A percentile compares a stretch with the other conserved stretches of the same genome.
These are phyloP conservation scores for Berkeleyomyces rouxiae DNA, from an alignment of 2,329 filamentous ascomycete species.

Conservation along the genomic window DNA sequence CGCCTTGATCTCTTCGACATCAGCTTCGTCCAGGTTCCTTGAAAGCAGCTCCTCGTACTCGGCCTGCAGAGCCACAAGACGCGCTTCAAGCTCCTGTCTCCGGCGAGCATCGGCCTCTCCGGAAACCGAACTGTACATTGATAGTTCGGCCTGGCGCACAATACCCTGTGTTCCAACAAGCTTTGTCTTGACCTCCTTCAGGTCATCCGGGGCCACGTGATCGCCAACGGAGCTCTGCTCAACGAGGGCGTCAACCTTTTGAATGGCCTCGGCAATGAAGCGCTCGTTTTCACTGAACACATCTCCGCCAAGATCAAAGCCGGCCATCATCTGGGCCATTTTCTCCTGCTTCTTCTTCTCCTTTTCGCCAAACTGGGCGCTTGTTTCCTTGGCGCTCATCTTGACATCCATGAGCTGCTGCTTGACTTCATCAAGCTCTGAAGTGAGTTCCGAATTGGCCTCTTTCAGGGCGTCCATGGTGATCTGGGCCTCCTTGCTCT, in stretches of 20 bases:
- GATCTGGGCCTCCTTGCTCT: conserved; percentile 91
- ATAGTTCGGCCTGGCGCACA: conserved; percentile 80
- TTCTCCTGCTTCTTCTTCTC: conserved; percentile 97
- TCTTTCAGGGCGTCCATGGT: conserved; percentile 97
- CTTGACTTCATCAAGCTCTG: conserved; percentile 86
- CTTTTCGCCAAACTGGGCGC: conserved; percentile 82
- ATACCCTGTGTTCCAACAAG: conserved; percentile 83
- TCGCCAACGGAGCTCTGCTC: conserved; percentile 64
- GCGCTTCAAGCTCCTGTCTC: conserved; percentile 59
- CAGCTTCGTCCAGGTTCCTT: conserved; percentile 58
- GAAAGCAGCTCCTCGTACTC: conserved; percentile 75
- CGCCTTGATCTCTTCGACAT: conserved; percentile 71
- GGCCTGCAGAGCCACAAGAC: conserved; percentile 55
- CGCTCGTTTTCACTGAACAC: conserved; percentile 89
- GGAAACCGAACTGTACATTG: conserved; percentile 53
- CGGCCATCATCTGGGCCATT: conserved; percentile 99
- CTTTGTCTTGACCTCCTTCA: conserved; percentile 59
- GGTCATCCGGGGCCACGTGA: conserved; percentile 62
- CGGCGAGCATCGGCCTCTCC: conserved; percentile 49
- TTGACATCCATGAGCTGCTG: conserved; percentile 89
- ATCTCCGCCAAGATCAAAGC: conserved; percentile 84
- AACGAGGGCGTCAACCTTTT: conserved; percentile 63
- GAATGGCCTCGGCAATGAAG: conserved; percentile 66
- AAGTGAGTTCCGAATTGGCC: conserved; percentile 80
- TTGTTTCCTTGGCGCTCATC: conserved; percentile 91